Evolutionary conservation across 2,329 filamentous ascomycete genomes (phyloP), one percentile per base, ranked within the genome.

Genomic region (Phoma sp.): DNA sequence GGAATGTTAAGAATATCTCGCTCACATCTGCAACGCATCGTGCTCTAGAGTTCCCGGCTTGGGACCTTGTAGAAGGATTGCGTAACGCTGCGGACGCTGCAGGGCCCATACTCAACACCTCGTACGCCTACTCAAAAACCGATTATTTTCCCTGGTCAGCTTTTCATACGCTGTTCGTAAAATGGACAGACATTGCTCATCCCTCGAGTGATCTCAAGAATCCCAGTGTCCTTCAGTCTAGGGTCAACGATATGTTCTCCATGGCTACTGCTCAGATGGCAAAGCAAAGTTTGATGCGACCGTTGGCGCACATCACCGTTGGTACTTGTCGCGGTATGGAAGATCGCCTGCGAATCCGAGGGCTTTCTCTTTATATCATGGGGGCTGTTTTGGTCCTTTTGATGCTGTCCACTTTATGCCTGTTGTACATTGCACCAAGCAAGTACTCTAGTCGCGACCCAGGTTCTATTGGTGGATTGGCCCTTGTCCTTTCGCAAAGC

Each of bases 221-320:
- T 23, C 30, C 42, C 5, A 14, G 20, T 7, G 21, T 45, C 7
- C 32, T 45, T 17, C 42, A 36, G 21, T 45, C 42, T 14, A 21
- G 12, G 4, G 30, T 15, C 7, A 36, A 45, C 11, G 42, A 45
- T 10, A 26, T 45, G 42, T 45, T 45, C 23, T 23, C 42, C 2
- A 45, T 45, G 42, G 21, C 5, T 5, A 36, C 30, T 28, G 42
- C 42, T 4, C 42, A 45, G 11, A 45, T 45, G 42, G 32, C 32
- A 12, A 45, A 45, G 30, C 42, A 45, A 20, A 36, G 23, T 15
- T 33, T 36, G 30, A 45, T 45, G 42, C 42, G 32, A 26, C 20
- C 42, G 4, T 45, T 30, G 7, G 15, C 21, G 18, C 21, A 45
- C 10, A 14, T 21, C 4, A 17, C 21, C 15, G 12, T 45, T 28